Conservation (phyloP, 805 yeast species). For the Scheffersomyces spartinae region DNA sequence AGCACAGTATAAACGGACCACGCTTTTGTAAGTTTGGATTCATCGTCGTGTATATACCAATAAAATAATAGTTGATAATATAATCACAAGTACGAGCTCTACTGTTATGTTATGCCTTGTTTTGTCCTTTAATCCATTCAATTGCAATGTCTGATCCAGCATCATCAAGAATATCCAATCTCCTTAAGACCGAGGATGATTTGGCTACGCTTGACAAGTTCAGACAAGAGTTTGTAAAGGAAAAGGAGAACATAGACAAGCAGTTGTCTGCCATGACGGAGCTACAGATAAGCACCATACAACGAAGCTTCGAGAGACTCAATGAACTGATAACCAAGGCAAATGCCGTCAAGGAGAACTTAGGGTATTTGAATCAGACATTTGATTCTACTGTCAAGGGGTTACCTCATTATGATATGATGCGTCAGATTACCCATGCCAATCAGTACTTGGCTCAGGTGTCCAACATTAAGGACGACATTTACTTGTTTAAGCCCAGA, state of each 20-base stretch:
- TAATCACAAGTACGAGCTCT: too few species aligned
- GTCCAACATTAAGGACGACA: slow-evolving; percentile 49
- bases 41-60: too few species aligned
- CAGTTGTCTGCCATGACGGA: slow-evolving; percentile 65
- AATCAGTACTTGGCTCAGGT: slow-evolving; percentile 67
- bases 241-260: slow-evolving; percentile 63
- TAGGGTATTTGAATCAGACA: slow-evolving; percentile 32
- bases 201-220: slow-evolving; percentile 40
- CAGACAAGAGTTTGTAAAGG: slow-evolving; percentile 48
- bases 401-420: slow-evolving; percentile 59
- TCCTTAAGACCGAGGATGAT: slow-evolving; percentile 38
- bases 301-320: slow-evolving; percentile 39
- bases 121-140: too few species aligned
- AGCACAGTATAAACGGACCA: too few species aligned
- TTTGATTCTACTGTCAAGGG: slow-evolving; percentile 45
- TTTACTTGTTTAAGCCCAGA: too few species aligned
- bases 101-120: too few species aligned
- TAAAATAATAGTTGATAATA: too few species aligned
- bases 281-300: slow-evolving; percentile 46
- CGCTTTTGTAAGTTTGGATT: too few species aligned
- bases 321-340: slow-evolving; percentile 29
- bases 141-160: slow-evolving; percentile 31
- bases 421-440: slow-evolving; percentile 53
- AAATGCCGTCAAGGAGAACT: slow-evolving; percentile 24
- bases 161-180: slow-evolving; percentile 24